Evolutionary conservation across 164 flowering plant species (phyloP), one percentile per base, ranked within the genome.

Genomic region (Santalum album): DNA sequence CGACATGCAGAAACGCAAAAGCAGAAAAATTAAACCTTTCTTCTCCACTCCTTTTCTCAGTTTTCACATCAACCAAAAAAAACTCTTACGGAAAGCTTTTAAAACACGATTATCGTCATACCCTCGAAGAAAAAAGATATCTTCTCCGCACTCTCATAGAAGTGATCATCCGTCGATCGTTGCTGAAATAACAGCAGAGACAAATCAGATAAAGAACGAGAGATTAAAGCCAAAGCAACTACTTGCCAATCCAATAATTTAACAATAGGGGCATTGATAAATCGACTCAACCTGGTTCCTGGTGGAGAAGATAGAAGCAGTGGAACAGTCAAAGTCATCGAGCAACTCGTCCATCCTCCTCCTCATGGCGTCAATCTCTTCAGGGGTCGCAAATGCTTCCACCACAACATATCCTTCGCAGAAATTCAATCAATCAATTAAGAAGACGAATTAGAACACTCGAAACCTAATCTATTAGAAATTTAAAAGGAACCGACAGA

Each of bases 81-180:
- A 36, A 9, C 2, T 3, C 9, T 29, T 9, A 29, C 34, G 34
- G 9, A 29, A 29, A 29, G n/a, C n/a, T n/a, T n/a, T n/a, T n/a
- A 29, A 29, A 29, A 9, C 4, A 29, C 9, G 6, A 29, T 29
- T 29, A n/a, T n/a, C n/a, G n/a, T 11, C 48, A 48, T 74, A 91
- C 99, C 99, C 65, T 92, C 99, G 35, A 89, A 92, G 80, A 92
- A 92, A 56, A 85, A 92, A 3, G 99, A 92, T 56, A 92, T 66
- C 52, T 83, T 85, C 58, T 92, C 97, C 2, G 84, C 96, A 53
- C 99, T 94, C 25, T 87, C 95, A 39, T 67, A 90, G 83, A 94
- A 94, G 71, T 85, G 74, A 59, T 87, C 64, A 60, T 83, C 86
- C 3, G 87, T 85, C 27, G 65, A 44, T 39, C 69, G 53, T 66